Percentiles rank a stretch among this genome's conserved stretches.
Conservation (phyloP, 495 filamentous ascomycete genomes). For the Mytilinidion resinicola region DNA sequence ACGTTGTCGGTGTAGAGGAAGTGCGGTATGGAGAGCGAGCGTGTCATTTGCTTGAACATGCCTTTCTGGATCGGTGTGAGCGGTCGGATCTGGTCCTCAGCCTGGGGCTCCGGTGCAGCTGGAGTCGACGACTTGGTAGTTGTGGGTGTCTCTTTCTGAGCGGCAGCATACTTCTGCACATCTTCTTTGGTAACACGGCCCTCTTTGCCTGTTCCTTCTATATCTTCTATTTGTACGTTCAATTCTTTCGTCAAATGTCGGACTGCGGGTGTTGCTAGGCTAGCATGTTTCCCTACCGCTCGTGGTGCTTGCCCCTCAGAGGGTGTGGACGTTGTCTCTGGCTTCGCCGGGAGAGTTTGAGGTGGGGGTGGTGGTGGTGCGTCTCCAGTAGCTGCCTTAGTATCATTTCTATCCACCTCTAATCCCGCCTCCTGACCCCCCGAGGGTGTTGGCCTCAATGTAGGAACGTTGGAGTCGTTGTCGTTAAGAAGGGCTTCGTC, state of each 20-base stretch:
- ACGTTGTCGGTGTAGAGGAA: slow-evolving; percentile 88
- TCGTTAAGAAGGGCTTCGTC: slow-evolving; percentile 43
- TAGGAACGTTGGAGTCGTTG: slow-evolving; percentile 2
- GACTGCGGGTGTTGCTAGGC: slow-evolving; percentile 86
- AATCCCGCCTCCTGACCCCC: slow-evolving; percentile 27
- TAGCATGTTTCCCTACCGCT: slow-evolving; percentile 47
- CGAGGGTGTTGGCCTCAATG: slow-evolving; percentile 7
- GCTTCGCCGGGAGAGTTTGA: slow-evolving; percentile 4
- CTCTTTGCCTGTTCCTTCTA: slow-evolving; percentile 83
- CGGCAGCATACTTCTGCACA: slow-evolving; percentile 61
- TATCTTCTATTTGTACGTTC: slow-evolving; percentile 64
- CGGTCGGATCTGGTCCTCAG: slow-evolving; percentile 54
- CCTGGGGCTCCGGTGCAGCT: slow-evolving; percentile 15
- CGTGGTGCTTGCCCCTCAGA: not conserved
- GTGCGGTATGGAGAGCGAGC: slow-evolving; percentile 81
- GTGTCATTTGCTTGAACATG: slow-evolving; percentile 99
- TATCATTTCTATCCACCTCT: slow-evolving; percentile 24
- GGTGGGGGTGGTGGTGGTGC: slow-evolving; percentile 3
- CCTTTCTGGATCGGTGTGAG: slow-evolving; percentile 75
- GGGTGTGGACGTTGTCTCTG: not conserved
- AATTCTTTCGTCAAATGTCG: slow-evolving; percentile 77
- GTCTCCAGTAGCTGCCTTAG: slow-evolving; percentile 9
- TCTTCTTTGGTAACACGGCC: slow-evolving; percentile 92
- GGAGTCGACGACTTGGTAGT: slow-evolving; percentile 8
- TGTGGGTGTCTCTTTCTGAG: slow-evolving; percentile 32